Evolutionary conservation across 2,329 filamentous ascomycete species (phyloP).

Genomic region (Boeremia lycopersici): DNA sequence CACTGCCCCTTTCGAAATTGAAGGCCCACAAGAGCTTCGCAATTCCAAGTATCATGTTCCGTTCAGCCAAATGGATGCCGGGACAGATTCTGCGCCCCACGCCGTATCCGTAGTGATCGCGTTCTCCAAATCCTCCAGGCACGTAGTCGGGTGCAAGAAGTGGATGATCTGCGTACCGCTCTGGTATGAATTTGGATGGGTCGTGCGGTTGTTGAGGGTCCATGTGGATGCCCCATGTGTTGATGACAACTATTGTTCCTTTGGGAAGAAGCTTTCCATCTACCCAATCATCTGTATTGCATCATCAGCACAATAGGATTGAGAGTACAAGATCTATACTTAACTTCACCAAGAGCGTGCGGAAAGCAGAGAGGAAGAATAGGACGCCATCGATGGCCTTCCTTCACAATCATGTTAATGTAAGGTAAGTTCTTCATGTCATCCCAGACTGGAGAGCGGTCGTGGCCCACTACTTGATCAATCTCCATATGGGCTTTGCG

Average conservation of each 20-base stretch:
- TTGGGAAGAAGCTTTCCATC: conserved; percentile 35
- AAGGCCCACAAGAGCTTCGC: conserved; percentile 8
- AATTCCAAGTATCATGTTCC: conserved; percentile 26
- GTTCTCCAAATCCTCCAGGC: conserved; percentile 20
- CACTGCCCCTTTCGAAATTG: not conserved
- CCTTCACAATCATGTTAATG: conserved; percentile 30
- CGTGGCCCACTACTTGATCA: not conserved
- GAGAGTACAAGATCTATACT: not conserved
- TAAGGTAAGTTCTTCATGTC: conserved; percentile 26
- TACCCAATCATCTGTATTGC: conserved; percentile 6
- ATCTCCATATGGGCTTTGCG: conserved; percentile 1
- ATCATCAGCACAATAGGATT: not conserved
- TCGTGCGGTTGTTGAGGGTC: conserved; percentile 18
- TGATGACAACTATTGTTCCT: conserved; percentile 37
- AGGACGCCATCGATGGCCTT: conserved; percentile 23
- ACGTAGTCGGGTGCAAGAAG: conserved; percentile 17
- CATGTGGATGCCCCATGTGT: conserved; percentile 37
- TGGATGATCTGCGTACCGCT: conserved; percentile 23
- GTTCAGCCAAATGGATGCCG: conserved; percentile 42
- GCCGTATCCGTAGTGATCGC: conserved; percentile 46
- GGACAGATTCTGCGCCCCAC: conserved; percentile 45
- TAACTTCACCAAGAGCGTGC: conserved; percentile 5
- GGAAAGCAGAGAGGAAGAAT: conserved; percentile 14
- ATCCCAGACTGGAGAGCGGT: not conserved
- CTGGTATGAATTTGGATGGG: conserved; percentile 25